phyloP scores from a whole-genome alignment of 2,329 filamentous ascomycete species.

The Penicillium sp. region DNA sequence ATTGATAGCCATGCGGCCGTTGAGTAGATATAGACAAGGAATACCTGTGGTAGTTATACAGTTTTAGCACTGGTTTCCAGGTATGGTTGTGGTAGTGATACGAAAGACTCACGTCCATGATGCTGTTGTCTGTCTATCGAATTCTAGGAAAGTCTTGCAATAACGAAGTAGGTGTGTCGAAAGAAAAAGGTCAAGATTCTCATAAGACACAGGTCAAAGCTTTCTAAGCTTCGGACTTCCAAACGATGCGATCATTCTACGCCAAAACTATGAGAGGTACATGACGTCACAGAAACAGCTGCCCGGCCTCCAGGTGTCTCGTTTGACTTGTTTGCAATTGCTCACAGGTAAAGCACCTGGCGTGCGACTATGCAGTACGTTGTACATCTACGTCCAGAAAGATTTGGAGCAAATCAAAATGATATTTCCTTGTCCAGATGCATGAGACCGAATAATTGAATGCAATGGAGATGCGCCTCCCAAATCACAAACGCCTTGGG shows the following conservation, averaged over 20 bases:
- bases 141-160: neutral
- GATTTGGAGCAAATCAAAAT: neutral
- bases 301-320: no score
- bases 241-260: neutral
- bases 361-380: neutral
- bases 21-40: slow-evolving; percentile 45
- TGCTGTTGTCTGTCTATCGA: neutral
- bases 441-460: neutral
- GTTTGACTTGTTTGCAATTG: slow-evolving; percentile 14
- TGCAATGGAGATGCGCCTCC: slow-evolving; percentile 6
- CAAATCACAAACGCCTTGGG: slow-evolving; percentile 8
- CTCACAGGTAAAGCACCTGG: neutral
- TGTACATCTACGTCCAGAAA: neutral
- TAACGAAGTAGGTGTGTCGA: neutral
- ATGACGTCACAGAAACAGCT: slow-evolving; percentile 10
- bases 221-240: neutral
- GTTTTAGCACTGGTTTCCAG: slow-evolving; percentile 10
- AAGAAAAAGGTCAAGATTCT: no score
- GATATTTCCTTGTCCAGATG: neutral
- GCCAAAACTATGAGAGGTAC: slow-evolving; percentile 1
- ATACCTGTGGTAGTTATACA: slow-evolving; percentile 37
- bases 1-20: slow-evolving; percentile 45
- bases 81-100: neutral
- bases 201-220: neutral
- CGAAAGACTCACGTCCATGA: slow-evolving; percentile 13